A percentile compares a stretch with the other conserved stretches of the same genome.
phyloP scores from a whole-genome alignment of 2,329 filamentous ascomycete species.

The Colletotrichum gloeosporioides region DNA sequence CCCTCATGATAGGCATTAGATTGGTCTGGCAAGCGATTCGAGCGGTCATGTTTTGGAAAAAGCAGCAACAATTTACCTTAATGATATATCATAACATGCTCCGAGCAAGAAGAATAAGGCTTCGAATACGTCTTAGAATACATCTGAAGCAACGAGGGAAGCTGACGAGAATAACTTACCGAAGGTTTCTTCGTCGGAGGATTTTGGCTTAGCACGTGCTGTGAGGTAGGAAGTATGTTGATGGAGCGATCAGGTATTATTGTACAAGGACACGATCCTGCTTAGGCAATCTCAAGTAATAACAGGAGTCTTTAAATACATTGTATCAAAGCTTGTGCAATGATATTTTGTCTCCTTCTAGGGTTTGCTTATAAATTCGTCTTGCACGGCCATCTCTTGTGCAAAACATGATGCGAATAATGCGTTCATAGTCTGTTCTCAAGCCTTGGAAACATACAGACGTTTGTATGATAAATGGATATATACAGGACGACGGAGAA shows the following conservation, averaged over 20 bases:
- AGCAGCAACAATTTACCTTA: rapidly evolving
- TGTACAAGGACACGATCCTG: neutral
- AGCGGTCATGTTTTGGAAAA: neutral
- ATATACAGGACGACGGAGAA: neutral
- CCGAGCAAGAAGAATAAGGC: neutral
- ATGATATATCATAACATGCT: neutral
- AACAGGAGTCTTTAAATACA: neutral
- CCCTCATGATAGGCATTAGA: rapidly evolving
- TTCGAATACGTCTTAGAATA: neutral
- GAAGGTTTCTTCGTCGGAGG: rapidly evolving
- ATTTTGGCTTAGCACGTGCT: neutral
- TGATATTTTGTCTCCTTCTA: rapidly evolving
- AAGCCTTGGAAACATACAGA: neutral
- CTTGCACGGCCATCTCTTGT: neutral
- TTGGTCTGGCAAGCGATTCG: neutral
- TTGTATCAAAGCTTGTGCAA: neutral
- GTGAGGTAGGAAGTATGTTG: neutral
- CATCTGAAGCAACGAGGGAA: neutral
- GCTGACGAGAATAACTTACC: neutral
- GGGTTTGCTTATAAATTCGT: neutral
- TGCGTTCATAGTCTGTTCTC: too few species aligned
- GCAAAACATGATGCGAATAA: neutral
- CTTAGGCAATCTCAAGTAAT: neutral
- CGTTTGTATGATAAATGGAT: rapidly evolving
- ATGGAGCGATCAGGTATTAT: too few species aligned